phyloP scores from a whole-genome alignment of 1,139 yeast species.

The Geotrichum restrictum region DNA sequence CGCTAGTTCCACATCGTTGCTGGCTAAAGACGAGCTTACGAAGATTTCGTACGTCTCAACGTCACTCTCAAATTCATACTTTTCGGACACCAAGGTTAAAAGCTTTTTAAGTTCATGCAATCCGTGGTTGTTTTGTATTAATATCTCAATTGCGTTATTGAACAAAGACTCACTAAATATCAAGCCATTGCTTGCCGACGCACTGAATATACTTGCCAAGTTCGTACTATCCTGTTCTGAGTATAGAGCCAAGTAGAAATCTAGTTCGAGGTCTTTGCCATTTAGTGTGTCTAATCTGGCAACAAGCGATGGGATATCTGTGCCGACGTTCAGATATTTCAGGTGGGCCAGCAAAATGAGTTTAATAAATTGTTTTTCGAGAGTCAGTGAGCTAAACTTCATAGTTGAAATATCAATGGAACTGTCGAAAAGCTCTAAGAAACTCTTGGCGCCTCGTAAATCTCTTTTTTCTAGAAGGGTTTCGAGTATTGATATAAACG shows the following conservation, averaged over 20 bases:
- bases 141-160: slow-evolving; percentile 19
- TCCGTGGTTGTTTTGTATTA: slow-evolving; percentile 6
- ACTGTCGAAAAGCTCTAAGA: slow-evolving; percentile 13
- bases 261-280: slow-evolving; percentile 11
- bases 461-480: slow-evolving; percentile 5
- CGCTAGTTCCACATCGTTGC: slow-evolving; percentile 34
- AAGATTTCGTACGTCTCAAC: slow-evolving; percentile 18
- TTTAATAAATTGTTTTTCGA: slow-evolving; percentile 6
- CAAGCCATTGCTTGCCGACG: slow-evolving; percentile 1
- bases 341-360: slow-evolving; percentile 10
- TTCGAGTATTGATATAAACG: slow-evolving; percentile 4
- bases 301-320: not conserved
- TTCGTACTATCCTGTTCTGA: not conserved
- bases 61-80: slow-evolving; percentile 15
- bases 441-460: slow-evolving; percentile 4
- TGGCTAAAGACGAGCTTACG: slow-evolving; percentile 10
- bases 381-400: not conserved
- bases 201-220: slow-evolving; percentile 1
- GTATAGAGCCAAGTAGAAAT: slow-evolving; percentile 12
- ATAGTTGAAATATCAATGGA: not conserved
- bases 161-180: slow-evolving; percentile 15
- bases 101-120: slow-evolving; percentile 8
- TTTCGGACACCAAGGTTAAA: slow-evolving; percentile 7
- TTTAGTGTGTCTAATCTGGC: not conserved
- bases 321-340: slow-evolving; percentile 6